Percentiles rank a stretch among this genome's conserved stretches.
These are phyloP conservation scores for Pseudocercospora musae DNA, from an alignment of 2,329 filamentous ascomycete species.

Conservation along the genomic window DNA sequence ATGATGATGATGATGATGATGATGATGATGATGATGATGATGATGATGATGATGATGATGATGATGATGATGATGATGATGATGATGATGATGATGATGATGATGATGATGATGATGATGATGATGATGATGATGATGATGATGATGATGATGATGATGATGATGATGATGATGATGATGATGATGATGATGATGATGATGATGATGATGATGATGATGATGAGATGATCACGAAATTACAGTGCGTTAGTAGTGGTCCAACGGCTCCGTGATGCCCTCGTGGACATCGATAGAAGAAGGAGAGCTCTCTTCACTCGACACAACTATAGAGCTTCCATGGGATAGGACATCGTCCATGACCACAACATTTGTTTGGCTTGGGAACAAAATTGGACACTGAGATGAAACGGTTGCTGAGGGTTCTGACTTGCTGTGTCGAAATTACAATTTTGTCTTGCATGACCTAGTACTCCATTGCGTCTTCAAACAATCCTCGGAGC, in stretches of 20 bases:
- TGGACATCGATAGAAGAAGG: neutral
- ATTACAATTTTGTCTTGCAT: neutral
- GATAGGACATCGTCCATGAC: neutral
- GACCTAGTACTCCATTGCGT: slow-evolving; percentile 43
- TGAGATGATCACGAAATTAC: neutral
- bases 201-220: neutral
- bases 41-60: neutral
- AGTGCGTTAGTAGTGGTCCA: neutral
- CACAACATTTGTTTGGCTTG: too few species aligned
- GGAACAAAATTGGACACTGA: too few species aligned
- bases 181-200: neutral
- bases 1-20: neutral
- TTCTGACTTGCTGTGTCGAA: neutral
- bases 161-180: neutral
- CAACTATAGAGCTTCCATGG: neutral
- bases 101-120: neutral
- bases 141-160: neutral
- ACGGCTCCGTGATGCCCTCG: neutral
- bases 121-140: neutral
- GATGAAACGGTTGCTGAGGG: too few species aligned
- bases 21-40: neutral
- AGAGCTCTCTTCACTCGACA: neutral
- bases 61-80: neutral
- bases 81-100: neutral
- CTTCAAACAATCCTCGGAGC: slow-evolving; percentile 46